Base-by-base conservation (phyloP, 2,329 filamentous ascomycete species). In the Cladophialophora chaetospira region DNA sequence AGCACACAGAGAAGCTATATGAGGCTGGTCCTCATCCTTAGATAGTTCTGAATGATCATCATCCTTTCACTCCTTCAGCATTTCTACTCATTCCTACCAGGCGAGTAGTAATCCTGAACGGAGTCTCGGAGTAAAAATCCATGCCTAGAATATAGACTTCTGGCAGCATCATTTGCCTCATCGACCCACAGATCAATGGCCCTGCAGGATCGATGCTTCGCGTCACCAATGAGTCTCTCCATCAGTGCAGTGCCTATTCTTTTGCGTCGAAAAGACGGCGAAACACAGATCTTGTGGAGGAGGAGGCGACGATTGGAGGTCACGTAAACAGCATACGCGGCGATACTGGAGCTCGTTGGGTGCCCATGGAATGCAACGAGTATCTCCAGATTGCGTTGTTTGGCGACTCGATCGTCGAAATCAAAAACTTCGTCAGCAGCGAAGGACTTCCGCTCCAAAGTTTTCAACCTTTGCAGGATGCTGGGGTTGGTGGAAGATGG, bases 141-240 rank as follows among this genome's bases (percentile, higher is more conserved):
- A 67, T 68, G 72, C 5, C 71, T 70, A 21, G 62, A 54, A 68
- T 82, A 82, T 57, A 81, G 65, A 46, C 67, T 67, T 61, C 73
- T 71, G 5, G 80, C 78, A 57, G 73, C 69, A 31, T 69, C 64
- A 61, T 77, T 73, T 45, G 66, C 72, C 67, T 77, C 74, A 60
- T 82, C 78, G 42, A 81, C 79, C 79, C 79, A 81, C 50, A 81
- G 65, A 40, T 78, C 74, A 55, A 82, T 74, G 45, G 66, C 73
- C 60, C 73, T 70, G 65, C 77, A 80, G 48, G 76, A 77, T 66
- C 77, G 75, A 61, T 70, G 74, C 62, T 70, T 70, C 53, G 81
- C 70, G 46, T 72, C 70, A 47, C 69, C 63, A 48, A 72, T 69
- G 62, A 80, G 72, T 60, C 72, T 72, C 58, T 70, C 66, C 65